Percentiles rank a stretch among this genome's conserved stretches.
phyloP scores from a whole-genome alignment of 225 moss, liverwort and hornwort species.

The Physcomitrium patens region DNA sequence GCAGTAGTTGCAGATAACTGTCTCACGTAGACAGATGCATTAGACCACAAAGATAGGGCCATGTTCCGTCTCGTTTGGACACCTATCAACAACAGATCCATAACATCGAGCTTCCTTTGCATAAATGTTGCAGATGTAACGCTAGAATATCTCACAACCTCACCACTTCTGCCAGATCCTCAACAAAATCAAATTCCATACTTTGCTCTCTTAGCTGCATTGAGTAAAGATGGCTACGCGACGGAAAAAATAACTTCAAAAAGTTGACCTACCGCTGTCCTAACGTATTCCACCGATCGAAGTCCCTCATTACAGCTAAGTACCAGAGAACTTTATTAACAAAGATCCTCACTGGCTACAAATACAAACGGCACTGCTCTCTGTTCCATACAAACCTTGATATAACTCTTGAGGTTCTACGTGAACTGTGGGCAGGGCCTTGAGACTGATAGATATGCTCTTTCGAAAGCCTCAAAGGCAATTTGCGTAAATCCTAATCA shows the following conservation, averaged over 20 bases:
- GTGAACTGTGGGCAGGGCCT: background rate
- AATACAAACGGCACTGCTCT: no score
- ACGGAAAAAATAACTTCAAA: background rate
- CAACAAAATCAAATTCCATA: background rate
- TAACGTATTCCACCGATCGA: background rate
- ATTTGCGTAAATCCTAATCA: constrained; percentile 13
- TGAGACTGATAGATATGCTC: background rate
- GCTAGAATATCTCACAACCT: constrained; percentile 10
- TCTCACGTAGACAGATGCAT: background rate
- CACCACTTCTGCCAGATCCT: background rate
- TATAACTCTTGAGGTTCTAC: background rate
- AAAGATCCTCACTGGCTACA: background rate
- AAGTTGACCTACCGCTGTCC: background rate
- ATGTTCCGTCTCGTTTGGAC: background rate
- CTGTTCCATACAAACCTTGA: background rate
- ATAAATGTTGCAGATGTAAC: background rate
- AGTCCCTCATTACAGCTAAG: background rate
- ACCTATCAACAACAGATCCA: background rate
- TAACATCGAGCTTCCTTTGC: background rate
- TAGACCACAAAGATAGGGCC: background rate
- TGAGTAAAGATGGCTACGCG: background rate
- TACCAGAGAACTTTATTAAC: background rate
- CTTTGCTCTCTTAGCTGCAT: background rate
- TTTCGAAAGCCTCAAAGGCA: constrained; percentile 4
- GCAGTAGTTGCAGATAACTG: background rate